Evolutionary conservation across 169 alveolate species (phyloP).

Genomic region (Theileria annulata): DNA sequence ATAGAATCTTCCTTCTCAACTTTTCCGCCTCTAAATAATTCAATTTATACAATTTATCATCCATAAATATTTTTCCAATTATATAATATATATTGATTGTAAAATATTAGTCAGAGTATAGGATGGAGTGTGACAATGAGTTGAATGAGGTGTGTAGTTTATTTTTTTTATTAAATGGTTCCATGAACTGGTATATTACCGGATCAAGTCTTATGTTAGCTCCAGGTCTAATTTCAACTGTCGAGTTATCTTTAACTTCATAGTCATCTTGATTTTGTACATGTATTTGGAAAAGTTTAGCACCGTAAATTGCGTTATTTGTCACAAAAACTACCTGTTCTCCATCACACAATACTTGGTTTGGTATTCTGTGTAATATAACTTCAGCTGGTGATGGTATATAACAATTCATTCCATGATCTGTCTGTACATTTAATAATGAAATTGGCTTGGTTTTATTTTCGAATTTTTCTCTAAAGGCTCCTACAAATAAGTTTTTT

Average conservation of each 20-base stretch:
- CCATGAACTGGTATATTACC: constrained; percentile 55
- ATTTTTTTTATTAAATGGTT: constrained; percentile 2
- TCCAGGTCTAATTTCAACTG: constrained; percentile 31
- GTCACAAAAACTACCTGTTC: constrained; percentile 47
- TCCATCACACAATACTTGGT: constrained; percentile 41
- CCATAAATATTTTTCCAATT: constrained; percentile 3
- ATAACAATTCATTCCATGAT: constrained; percentile 29
- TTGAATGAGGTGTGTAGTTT: constrained; percentile 44
- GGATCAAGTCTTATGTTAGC: constrained; percentile 46
- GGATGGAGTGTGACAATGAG: constrained; percentile 52
- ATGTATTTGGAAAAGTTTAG: constrained; percentile 30
- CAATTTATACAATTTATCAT: constrained; percentile 35
- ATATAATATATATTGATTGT: no score
- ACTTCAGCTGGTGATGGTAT: constrained; percentile 34
- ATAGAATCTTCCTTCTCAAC: constrained; percentile 21
- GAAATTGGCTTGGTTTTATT: constrained; percentile 37
- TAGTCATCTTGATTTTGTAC: constrained; percentile 18
- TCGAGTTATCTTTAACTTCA: constrained; percentile 30
- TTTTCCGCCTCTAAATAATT: constrained; percentile 36
- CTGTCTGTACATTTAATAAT: constrained; percentile 25
- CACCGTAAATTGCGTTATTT: constrained; percentile 35
- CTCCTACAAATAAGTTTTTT: constrained; percentile 50
- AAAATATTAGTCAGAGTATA: background rate
- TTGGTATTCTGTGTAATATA: constrained; percentile 16
- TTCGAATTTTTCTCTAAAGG: constrained; percentile 57